Evolutionary conservation across 192 early-diverging fungal genomes (phyloP).

Genomic region (Coemansia sp.): DNA sequence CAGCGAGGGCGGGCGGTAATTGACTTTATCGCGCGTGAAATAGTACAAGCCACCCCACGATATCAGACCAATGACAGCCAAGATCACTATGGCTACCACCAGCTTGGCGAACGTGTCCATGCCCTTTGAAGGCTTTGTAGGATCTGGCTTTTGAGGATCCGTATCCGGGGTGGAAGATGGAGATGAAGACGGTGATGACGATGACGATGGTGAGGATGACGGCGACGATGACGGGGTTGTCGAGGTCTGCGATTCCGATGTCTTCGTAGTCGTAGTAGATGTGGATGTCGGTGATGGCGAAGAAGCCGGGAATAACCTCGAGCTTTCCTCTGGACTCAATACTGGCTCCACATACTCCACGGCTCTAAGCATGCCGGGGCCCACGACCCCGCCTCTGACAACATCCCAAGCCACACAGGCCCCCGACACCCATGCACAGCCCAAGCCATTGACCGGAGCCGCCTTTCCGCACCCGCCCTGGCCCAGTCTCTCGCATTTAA

Average conservation of each 20-base stretch:
- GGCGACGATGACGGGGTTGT: background rate
- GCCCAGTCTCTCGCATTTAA: slow-evolving; percentile 13
- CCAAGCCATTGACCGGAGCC: slow-evolving; percentile 17
- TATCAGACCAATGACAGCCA: slow-evolving; percentile 18
- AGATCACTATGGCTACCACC: slow-evolving; percentile 5
- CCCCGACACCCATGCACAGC: slow-evolving; percentile 31
- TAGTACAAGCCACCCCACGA: slow-evolving; percentile 30
- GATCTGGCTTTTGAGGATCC: background rate
- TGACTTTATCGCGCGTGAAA: slow-evolving; percentile 7
- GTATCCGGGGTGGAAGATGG: background rate
- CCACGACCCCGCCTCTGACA: slow-evolving; percentile 13
- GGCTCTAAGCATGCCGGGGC: background rate
- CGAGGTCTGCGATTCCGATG: background rate
- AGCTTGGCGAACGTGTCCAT: slow-evolving; percentile 5
- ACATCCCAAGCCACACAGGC: slow-evolving; percentile 25
- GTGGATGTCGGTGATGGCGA: background rate
- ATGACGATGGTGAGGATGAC: background rate
- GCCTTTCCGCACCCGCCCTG: slow-evolving; percentile 16
- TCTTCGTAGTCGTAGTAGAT: background rate
- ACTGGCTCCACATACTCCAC: slow-evolving; percentile 9
- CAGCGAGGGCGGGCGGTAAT: background rate
- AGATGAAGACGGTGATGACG: background rate
- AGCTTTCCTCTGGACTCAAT: background rate
- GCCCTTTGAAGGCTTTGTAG: background rate
- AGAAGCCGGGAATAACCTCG: background rate